A percentile compares a stretch with the other conserved stretches of the same genome.
These are phyloP conservation scores for Arthrocladium fulminans DNA, from an alignment of 2,329 filamentous ascomycete genomes.

Conservation along the genomic window DNA sequence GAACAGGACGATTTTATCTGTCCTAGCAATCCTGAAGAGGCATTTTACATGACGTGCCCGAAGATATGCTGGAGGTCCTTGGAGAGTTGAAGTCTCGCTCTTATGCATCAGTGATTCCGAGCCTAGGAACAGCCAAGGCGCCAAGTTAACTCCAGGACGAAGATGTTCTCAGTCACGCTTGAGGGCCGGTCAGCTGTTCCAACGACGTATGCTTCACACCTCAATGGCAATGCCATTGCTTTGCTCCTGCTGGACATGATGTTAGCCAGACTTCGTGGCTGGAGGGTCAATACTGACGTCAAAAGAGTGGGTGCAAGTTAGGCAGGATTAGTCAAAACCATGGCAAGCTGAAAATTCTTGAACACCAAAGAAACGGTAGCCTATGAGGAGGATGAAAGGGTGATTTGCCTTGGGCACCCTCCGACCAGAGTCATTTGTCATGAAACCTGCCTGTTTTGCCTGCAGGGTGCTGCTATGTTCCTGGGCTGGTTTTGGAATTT, in stretches of 20 bases:
- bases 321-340: background rate
- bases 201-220: background rate
- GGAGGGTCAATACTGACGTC: background rate
- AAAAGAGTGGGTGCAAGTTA: background rate
- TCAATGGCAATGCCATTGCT: background rate
- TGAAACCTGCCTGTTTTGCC: too few relatives aligned
- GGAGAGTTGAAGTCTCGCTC: background rate
- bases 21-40: background rate
- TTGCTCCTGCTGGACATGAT: background rate
- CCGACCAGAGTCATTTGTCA: too few relatives aligned
- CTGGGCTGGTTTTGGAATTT: too few relatives aligned
- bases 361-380: too few relatives aligned
- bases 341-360: background rate
- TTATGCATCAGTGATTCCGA: background rate
- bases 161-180: background rate
- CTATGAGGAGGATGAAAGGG: too few relatives aligned
- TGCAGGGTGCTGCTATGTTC: too few relatives aligned
- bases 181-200: background rate
- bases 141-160: background rate
- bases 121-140: background rate
- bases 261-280: background rate
- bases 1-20: background rate
- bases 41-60: constrained; percentile 1
- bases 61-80: background rate
- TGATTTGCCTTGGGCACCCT: too few relatives aligned